Conservation (phyloP, 768 basidiomycete genomes). For the Guyanaporus albipodus region DNA sequence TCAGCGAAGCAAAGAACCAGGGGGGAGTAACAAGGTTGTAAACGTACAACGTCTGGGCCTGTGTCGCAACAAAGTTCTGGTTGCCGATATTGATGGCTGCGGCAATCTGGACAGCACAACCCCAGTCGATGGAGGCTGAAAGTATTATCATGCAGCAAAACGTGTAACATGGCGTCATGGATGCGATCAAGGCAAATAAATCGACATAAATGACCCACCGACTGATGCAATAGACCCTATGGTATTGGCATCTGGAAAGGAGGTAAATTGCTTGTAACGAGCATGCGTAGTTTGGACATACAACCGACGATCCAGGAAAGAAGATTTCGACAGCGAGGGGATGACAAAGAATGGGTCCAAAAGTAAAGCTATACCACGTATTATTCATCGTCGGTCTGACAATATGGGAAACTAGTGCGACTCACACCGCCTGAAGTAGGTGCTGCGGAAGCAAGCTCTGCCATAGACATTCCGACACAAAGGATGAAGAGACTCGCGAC, state of each 20-base stretch:
- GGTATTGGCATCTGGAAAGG: slow-evolving; percentile 44
- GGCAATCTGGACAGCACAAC: slow-evolving; percentile 58
- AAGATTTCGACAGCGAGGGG: slow-evolving; percentile 53
- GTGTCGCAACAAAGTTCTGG: slow-evolving; percentile 36
- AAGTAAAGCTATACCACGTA: slow-evolving; percentile 49
- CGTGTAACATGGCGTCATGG: slow-evolving; percentile 31
- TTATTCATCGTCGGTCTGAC: not conserved
- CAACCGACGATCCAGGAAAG: slow-evolving; percentile 72
- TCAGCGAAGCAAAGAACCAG: not conserved
- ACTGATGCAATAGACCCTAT: slow-evolving; percentile 46
- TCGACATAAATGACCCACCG: slow-evolving; percentile 17
- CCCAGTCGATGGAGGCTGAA: slow-evolving; percentile 62
- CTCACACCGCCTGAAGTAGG: slow-evolving; percentile 40
- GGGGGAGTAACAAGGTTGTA: not conserved
- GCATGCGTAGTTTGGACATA: slow-evolving; percentile 27
- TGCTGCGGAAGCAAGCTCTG: slow-evolving; percentile 38
- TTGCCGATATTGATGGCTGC: slow-evolving; percentile 58
- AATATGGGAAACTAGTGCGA: not conserved
- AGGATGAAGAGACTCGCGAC: slow-evolving; percentile 38
- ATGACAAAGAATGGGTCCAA: slow-evolving; percentile 60
- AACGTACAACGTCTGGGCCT: slow-evolving; percentile 43
- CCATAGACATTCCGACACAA: slow-evolving; percentile 39
- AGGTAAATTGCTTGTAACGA: not conserved
- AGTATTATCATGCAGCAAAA: not conserved
- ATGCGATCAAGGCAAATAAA: not conserved